Conservation (phyloP, 495 filamentous ascomycete genomes). For the Extremus antarcticus region DNA sequence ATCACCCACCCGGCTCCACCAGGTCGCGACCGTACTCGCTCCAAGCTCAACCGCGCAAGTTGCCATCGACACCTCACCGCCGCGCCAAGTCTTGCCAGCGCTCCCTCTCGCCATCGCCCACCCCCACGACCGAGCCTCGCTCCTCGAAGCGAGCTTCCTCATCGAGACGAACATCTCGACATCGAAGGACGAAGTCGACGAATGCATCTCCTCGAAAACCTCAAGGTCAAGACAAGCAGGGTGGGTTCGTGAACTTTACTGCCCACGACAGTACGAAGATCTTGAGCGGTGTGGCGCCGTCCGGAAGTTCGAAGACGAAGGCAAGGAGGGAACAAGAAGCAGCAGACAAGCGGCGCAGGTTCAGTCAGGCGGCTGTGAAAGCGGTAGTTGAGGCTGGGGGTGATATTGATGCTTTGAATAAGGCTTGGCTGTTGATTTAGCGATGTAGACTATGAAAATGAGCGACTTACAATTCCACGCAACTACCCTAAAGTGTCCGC, state of each 20-base stretch:
- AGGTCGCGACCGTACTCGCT: neutral
- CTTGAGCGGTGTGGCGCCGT: constrained; percentile 82
- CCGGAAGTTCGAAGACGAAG: constrained; percentile 86
- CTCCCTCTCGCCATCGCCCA: constrained; percentile 8
- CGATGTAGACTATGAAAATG: too few relatives aligned
- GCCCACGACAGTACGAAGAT: constrained; percentile 67
- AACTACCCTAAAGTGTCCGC: too few relatives aligned
- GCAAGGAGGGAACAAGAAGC: constrained; percentile 81
- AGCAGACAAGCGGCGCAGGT: constrained; percentile 59
- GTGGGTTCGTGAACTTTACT: constrained; percentile 90
- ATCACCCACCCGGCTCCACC: neutral
- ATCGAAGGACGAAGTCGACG: constrained; percentile 11
- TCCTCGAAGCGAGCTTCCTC: constrained; percentile 1
- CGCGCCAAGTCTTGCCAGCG: constrained; percentile 6
- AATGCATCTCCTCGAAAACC: constrained; percentile 7
- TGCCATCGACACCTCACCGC: constrained; percentile 3
- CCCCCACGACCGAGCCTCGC: constrained; percentile 10
- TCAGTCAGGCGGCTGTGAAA: constrained; percentile 61
- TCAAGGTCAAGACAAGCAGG: constrained; percentile 20
- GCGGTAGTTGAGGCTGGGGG: constrained; percentile 72
- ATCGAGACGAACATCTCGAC: neutral
- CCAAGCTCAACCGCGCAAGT: neutral
- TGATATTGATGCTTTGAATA: constrained; percentile 46
- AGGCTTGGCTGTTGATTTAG: constrained; percentile 25
- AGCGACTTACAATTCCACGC: too few relatives aligned